These are phyloP conservation scores for Capillidium rhysosporum DNA, from an alignment of 371 early-diverging fungal species.

Conservation along the genomic window DNA sequence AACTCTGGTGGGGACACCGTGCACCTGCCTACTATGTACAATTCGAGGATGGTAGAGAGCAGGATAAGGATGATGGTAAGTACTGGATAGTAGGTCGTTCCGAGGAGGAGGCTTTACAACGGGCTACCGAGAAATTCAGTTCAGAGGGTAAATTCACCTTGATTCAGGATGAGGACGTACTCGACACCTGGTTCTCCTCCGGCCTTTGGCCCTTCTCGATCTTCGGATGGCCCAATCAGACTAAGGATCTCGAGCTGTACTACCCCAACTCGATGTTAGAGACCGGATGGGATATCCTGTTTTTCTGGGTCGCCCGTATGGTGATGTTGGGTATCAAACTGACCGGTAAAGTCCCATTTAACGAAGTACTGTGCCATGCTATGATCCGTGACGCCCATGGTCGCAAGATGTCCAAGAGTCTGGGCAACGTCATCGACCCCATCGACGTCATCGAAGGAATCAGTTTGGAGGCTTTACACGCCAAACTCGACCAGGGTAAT, in stretches of 20 bases:
- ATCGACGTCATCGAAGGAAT: constrained; percentile 96
- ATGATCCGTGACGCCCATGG: constrained; percentile 99
- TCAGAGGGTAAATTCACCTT: constrained; percentile 34
- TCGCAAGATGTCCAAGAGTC: constrained; percentile 97
- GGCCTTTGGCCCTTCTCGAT: constrained; percentile 98
- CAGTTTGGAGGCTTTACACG: constrained; percentile 50
- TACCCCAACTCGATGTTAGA: constrained; percentile 92
- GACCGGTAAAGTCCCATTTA: constrained; percentile 90
- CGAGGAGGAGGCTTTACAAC: constrained; percentile 54
- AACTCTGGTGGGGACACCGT: constrained; percentile 99
- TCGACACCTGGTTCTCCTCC: constrained; percentile 99
- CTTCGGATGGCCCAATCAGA: constrained; percentile 91
- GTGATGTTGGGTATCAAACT: constrained; percentile 96
- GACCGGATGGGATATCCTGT: constrained; percentile 99
- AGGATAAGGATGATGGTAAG: constrained; percentile 28
- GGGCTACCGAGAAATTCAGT: constrained; percentile 55
- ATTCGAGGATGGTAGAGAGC: constrained; percentile 35
- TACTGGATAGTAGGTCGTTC: constrained; percentile 83
- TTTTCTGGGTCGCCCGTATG: constrained; percentile 99
- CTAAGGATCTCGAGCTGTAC: constrained; percentile 64
- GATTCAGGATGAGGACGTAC: constrained; percentile 89
- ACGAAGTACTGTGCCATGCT: constrained; percentile 91
- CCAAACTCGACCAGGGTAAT: constrained; percentile 67
- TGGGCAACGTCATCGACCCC: constrained; percentile 99
- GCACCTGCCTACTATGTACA: constrained; percentile 93